Percentiles rank a stretch among this genome's conserved stretches.
phyloP scores from a whole-genome alignment of 2,329 filamentous ascomycete species.

The Amauroascus niger region DNA sequence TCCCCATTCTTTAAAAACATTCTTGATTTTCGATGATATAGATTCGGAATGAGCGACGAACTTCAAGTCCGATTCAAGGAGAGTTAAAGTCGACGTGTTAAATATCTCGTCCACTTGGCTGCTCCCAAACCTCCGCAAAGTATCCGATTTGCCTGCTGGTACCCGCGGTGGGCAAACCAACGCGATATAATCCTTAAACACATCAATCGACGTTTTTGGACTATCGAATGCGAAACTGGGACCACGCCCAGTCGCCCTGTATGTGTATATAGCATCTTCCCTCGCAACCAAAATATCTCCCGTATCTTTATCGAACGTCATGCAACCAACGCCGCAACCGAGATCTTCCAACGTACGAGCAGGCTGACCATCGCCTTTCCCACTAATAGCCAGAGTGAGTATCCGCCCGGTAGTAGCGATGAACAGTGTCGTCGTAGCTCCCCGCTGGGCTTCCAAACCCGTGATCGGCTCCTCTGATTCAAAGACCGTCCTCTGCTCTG shows the following conservation, averaged over 20 bases:
- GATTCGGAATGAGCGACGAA: conserved; percentile 85
- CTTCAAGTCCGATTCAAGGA: conserved; percentile 84
- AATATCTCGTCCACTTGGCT: conserved; percentile 67
- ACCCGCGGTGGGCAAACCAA: conserved; percentile 69
- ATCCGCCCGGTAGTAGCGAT: conserved; percentile 85
- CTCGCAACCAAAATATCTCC: conserved; percentile 85
- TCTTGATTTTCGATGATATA: conserved; percentile 67
- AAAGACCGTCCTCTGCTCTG: conserved; percentile 87
- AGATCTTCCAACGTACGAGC: conserved; percentile 80
- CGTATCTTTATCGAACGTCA: conserved; percentile 71
- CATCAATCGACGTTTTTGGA: conserved; percentile 69
- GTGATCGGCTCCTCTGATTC: conserved; percentile 96
- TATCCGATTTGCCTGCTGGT: conserved; percentile 46
- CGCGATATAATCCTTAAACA: conserved; percentile 77
- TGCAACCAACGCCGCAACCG: conserved; percentile 88
- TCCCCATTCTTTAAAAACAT: conserved; percentile 78
- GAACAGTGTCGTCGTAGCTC: conserved; percentile 65
- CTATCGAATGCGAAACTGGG: conserved; percentile 87
- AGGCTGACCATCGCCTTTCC: conserved; percentile 79
- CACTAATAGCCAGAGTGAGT: conserved; percentile 74
- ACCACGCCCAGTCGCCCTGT: conserved; percentile 72
- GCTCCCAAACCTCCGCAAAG: conserved; percentile 63
- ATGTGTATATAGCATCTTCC: conserved; percentile 93
- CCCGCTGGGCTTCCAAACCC: conserved; percentile 66
- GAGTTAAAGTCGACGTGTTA: conserved; percentile 75